Conservation (phyloP, 2,329 filamentous ascomycete genomes). For the Cercospora sojina region DNA sequence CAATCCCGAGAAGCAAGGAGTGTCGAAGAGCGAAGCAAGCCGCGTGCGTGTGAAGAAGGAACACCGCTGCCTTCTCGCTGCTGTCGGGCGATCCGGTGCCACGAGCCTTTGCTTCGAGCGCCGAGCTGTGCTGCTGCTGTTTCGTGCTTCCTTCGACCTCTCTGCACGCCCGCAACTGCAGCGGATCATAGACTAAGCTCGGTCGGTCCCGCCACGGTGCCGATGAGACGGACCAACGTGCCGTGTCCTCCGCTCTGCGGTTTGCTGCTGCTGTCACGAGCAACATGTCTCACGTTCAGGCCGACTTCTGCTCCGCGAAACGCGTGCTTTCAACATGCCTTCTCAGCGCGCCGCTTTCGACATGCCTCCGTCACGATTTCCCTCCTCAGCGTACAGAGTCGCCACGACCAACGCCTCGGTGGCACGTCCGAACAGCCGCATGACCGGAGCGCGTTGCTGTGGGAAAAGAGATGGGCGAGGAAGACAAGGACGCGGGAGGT, state of each 20-base stretch:
- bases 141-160: background rate
- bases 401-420: background rate
- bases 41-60: background rate
- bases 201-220: conserved; percentile 8
- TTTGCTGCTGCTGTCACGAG: background rate
- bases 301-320: background rate
- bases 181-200: no score
- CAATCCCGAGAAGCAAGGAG: no score
- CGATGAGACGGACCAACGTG: background rate
- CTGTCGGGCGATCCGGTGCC: conserved; percentile 9
- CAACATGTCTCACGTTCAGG: background rate
- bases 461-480: background rate
- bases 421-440: background rate
- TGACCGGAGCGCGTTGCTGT: background rate
- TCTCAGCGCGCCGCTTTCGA: background rate
- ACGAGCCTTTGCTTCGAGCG: conserved; percentile 1
- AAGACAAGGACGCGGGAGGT: background rate
- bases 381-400: background rate
- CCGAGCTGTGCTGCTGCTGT: background rate
- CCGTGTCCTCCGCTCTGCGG: background rate
- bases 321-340: background rate
- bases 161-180: background rate
- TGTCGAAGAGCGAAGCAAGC: no score
- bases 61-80: background rate
- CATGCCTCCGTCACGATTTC: background rate